Base-by-base conservation (phyloP, 78 protist species). In the Cavenderia fasciculata region DNA sequence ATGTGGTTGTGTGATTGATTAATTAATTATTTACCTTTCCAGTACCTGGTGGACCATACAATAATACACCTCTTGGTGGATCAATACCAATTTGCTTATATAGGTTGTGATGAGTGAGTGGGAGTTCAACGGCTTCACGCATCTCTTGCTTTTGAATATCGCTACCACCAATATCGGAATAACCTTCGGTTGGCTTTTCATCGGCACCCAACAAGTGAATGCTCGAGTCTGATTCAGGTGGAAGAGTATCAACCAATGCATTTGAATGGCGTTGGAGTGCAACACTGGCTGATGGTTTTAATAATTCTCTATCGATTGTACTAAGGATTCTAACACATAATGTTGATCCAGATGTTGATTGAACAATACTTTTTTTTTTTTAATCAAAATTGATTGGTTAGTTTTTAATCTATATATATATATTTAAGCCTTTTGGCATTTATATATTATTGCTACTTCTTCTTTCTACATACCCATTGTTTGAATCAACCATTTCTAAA, bases 141-240 rank as follows among this genome's bases (percentile, higher is more conserved):
- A 99, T 97, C 69, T 99, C 99, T 85, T 99, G 99, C 95, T 99
- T 99, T 87, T 99, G 99, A 49, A 96, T 95, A 94, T 99, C 99
- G 34, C 86, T 54, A 41, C 99, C 99, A 12, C 99, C 99, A 54
- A 99, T 97, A 82, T 98, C 99, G 0, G 95, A 44, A 75, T 63
- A 73, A 40, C 77, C 59, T 36, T 92, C 97, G 8, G 84, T 56
- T 62, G 97, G 97, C 31, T 92, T 85, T 74, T 92, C 98, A 49
- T 63, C 72, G 10, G 94, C 97, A 0, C 86, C 59, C 74, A 99
- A 18, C 91, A 98, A 34, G 38, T 94, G 71, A 68, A 99, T 98
- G 57, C 97, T 75, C 43, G 98, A 87, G 94, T 98, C 99, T 40
- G 99, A 95, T 74, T 99, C 99, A 12, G 99, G 98, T 1, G 99